Evolutionary conservation across 768 basidiomycete species (phyloP).

Genomic region (Xerocomellus amylosporus): DNA sequence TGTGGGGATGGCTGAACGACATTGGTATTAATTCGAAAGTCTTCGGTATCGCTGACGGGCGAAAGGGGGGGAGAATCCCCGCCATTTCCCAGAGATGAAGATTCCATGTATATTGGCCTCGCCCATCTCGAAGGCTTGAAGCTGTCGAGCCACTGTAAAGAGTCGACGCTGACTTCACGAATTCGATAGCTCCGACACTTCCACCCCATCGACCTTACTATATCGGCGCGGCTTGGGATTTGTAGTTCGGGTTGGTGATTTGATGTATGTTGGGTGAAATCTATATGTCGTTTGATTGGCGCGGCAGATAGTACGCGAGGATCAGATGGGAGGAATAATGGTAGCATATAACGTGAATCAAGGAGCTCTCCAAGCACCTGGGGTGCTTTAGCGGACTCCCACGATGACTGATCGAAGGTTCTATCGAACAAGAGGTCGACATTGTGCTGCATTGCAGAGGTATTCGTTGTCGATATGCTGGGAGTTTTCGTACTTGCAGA

Average conservation of each 20-base stretch:
- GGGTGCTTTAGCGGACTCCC: slow-evolving; percentile 76
- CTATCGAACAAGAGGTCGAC: slow-evolving; percentile 84
- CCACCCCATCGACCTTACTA: slow-evolving; percentile 52
- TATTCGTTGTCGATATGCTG: slow-evolving; percentile 35
- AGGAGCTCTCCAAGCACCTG: slow-evolving; percentile 87
- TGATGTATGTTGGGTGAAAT: slow-evolving; percentile 13
- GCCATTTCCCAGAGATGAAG: slow-evolving; percentile 34
- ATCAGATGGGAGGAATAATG: slow-evolving; percentile 78
- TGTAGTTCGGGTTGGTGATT: slow-evolving; percentile 32
- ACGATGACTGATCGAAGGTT: slow-evolving; percentile 57
- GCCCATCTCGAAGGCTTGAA: slow-evolving; percentile 56
- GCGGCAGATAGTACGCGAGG: slow-evolving; percentile 72
- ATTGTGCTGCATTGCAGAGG: slow-evolving; percentile 43
- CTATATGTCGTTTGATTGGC: slow-evolving; percentile 42
- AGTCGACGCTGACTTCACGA: slow-evolving; percentile 56
- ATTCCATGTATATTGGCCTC: slow-evolving; percentile 35
- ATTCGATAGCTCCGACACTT: slow-evolving; percentile 55
- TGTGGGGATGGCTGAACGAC: slow-evolving; percentile 22
- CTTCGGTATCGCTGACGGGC: slow-evolving; percentile 31
- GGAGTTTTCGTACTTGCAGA: slow-evolving; percentile 31
- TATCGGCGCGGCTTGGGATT: slow-evolving; percentile 40
- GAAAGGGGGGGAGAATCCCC: slow-evolving; percentile 26
- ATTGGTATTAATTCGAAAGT: slow-evolving; percentile 39
- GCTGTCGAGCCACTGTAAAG: slow-evolving; percentile 72
- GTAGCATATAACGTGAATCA: slow-evolving; percentile 92